A percentile compares a stretch with the other conserved stretches of the same genome.
Evolutionary conservation across 2,329 filamentous ascomycete species (phyloP).

Genomic region (Metarhizium rileyi): DNA sequence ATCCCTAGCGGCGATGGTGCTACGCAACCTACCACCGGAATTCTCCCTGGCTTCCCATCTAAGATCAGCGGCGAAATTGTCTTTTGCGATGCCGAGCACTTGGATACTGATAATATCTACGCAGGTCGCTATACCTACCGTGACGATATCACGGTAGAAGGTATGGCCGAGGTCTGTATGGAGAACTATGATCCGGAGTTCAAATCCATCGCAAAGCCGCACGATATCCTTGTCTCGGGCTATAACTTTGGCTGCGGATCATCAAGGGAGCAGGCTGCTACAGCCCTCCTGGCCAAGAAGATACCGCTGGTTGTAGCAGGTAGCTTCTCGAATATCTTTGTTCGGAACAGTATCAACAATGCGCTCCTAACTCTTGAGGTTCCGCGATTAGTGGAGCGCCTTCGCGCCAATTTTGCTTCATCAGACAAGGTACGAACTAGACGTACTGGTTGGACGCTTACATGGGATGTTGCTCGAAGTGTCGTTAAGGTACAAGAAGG

Average conservation of each 20-base stretch:
- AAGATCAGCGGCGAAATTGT: slow-evolving; percentile 77
- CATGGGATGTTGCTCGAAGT: slow-evolving; percentile 71
- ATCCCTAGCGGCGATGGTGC: not conserved
- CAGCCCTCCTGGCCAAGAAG: not conserved
- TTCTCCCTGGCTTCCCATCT: slow-evolving; percentile 68
- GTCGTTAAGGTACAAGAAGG: slow-evolving; percentile 61
- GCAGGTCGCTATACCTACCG: slow-evolving; percentile 89
- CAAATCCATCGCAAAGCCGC: slow-evolving; percentile 47
- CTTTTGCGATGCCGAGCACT: slow-evolving; percentile 69
- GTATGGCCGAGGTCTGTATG: slow-evolving; percentile 89
- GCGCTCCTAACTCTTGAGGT: slow-evolving; percentile 64
- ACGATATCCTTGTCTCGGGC: slow-evolving; percentile 76
- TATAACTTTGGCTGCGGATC: slow-evolving; percentile 84
- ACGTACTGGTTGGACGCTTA: slow-evolving; percentile 72
- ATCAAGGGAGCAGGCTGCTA: slow-evolving; percentile 27
- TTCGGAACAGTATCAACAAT: slow-evolving; percentile 69
- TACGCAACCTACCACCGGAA: not conserved
- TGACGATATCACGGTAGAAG: slow-evolving; percentile 63
- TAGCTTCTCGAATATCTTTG: slow-evolving; percentile 79
- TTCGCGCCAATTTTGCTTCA: slow-evolving; percentile 58
- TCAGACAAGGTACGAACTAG: slow-evolving; percentile 32
- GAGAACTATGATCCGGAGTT: slow-evolving; percentile 82
- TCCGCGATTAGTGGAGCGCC: slow-evolving; percentile 53
- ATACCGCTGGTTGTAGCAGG: slow-evolving; percentile 59
- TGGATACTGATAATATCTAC: slow-evolving; percentile 91